Percentiles rank a stretch among this genome's conserved stretches.
These are phyloP conservation scores for Eucalyptus cloeziana DNA, from an alignment of 345 rosid species.

Conservation along the genomic window DNA sequence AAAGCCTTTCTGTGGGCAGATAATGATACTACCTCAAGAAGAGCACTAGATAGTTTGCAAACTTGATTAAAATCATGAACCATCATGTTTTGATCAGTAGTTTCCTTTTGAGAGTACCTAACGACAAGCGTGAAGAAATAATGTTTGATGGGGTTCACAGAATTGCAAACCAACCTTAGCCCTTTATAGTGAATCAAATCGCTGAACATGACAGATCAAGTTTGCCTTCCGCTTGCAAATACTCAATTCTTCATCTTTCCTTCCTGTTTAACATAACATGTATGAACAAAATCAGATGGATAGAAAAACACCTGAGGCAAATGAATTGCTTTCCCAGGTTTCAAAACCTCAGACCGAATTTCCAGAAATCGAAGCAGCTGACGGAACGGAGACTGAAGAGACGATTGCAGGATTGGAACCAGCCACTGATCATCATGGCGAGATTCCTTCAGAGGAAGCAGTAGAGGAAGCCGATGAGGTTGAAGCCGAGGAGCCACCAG, in stretches of 20 bases:
- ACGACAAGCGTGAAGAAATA: not conserved
- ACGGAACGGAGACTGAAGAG: not conserved
- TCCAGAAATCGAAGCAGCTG: not conserved
- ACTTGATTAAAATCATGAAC: not conserved
- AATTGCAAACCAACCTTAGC: not conserved
- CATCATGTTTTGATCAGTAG: not conserved
- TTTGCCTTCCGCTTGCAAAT: not conserved
- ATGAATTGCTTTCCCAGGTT: not conserved
- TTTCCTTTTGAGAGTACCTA: not conserved
- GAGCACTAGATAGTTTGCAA: not conserved
- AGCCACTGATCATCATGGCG: not conserved
- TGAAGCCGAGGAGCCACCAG: not conserved
- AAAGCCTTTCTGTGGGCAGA: not conserved
- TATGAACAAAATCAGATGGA: not conserved
- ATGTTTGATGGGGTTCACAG: not conserved
- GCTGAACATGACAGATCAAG: not conserved
- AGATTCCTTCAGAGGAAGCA: not conserved
- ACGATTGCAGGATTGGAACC: not conserved
- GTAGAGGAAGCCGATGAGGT: not conserved
- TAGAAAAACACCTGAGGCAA: not conserved
- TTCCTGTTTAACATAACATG: not conserved
- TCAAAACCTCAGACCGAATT: not conserved
- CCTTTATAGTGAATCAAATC: not conserved
- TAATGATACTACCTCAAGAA: not conserved
- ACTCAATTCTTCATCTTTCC: not conserved